phyloP scores from a whole-genome alignment of 495 filamentous ascomycete species.

The Hypomontagnella monticulosa region DNA sequence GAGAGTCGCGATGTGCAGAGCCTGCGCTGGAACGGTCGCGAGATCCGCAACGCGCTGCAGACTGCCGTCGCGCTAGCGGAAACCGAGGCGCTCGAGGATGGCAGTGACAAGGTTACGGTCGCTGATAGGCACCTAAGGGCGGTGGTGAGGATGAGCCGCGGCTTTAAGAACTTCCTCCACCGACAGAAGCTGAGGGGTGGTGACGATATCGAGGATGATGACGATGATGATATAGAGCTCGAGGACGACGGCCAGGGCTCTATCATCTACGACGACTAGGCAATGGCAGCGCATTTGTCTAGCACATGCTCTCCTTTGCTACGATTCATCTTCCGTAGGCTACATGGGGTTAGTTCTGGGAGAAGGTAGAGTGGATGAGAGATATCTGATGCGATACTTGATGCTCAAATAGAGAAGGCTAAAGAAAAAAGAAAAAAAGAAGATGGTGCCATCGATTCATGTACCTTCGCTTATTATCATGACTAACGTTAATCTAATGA shows the following conservation, averaged over 20 bases:
- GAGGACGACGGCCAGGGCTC: neutral
- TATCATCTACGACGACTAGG: neutral
- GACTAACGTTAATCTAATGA: neutral
- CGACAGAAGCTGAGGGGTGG: slow-evolving; percentile 12
- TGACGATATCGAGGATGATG: slow-evolving; percentile 20
- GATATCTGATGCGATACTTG: neutral
- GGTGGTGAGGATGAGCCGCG: slow-evolving; percentile 52
- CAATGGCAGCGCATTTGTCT: no score
- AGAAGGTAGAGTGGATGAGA: neutral
- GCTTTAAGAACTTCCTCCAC: slow-evolving; percentile 51
- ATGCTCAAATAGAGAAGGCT: no score
- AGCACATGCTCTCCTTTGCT: neutral
- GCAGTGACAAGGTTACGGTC: slow-evolving; percentile 41
- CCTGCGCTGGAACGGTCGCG: slow-evolving; percentile 52
- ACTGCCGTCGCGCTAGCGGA: slow-evolving; percentile 57
- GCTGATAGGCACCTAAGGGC: slow-evolving; percentile 49
- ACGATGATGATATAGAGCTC: slow-evolving; percentile 28
- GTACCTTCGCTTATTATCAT: neutral
- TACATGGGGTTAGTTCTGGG: no score
- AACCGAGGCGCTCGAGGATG: slow-evolving; percentile 51
- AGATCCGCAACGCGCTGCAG: slow-evolving; percentile 56
- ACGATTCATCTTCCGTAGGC: no score
- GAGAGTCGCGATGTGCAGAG: slow-evolving; percentile 41
- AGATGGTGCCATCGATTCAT: neutral
- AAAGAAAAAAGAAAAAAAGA: neutral